A percentile compares a stretch with the other conserved stretches of the same genome.
phyloP scores from a whole-genome alignment of 305 asterid genomes.

The Stenogyne calaminthoides region DNA sequence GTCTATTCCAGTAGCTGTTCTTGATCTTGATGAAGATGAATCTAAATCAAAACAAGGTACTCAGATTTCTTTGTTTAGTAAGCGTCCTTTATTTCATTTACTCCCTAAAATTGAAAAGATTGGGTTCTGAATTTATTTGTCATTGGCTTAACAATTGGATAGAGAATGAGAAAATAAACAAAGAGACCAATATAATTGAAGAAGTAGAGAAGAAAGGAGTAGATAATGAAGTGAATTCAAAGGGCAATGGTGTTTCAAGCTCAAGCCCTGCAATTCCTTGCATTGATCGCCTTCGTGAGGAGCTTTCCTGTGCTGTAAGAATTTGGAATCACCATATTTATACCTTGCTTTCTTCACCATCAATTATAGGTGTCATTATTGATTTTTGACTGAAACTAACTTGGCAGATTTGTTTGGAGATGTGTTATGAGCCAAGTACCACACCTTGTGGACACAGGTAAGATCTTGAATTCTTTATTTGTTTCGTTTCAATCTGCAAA shows the following conservation, averaged over 20 bases:
- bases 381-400: slow-evolving; percentile 1
- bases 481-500: neutral
- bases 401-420: slow-evolving; percentile 85
- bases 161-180: slow-evolving; percentile 42
- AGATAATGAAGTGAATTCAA: slow-evolving; percentile 36
- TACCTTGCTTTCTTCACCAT: neutral
- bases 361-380: slow-evolving; percentile 1
- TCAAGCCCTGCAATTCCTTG: slow-evolving; percentile 56
- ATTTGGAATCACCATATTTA: neutral
- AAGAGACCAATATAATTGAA: slow-evolving; percentile 25
- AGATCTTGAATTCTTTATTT: neutral
- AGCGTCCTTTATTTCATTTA: neutral
- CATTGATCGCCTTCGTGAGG: slow-evolving; percentile 85
- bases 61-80: neutral
- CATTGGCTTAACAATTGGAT: slow-evolving; percentile 16
- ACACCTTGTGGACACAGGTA: slow-evolving; percentile 99
- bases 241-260: slow-evolving; percentile 39
- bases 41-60: slow-evolving; percentile 57
- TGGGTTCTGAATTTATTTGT: slow-evolving; percentile 9
- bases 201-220: slow-evolving; percentile 39
- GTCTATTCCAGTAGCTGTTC: slow-evolving; percentile 50
- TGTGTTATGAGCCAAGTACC: slow-evolving; percentile 90
- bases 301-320: slow-evolving; percentile 92
- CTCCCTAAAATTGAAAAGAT: neutral
- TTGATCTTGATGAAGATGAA: slow-evolving; percentile 73